Conservation (phyloP, 129 eudicot species). For the Lactuca sativa region DNA sequence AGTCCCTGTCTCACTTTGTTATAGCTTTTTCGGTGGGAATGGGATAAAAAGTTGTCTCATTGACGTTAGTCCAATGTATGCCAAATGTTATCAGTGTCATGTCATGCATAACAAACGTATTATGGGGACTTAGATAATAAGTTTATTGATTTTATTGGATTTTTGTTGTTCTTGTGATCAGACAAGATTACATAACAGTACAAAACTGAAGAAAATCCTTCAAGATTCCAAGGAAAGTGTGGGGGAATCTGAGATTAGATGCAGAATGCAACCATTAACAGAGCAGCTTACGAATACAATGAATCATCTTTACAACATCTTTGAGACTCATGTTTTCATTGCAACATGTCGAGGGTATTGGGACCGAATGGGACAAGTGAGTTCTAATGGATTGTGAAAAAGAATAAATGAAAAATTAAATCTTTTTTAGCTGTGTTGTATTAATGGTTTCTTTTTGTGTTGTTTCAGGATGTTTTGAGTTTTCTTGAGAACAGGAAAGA, state of each 20-base stretch:
- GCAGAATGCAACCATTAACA: slow-evolving; percentile 68
- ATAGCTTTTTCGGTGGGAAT: too few species aligned
- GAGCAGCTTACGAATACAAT: slow-evolving; percentile 69
- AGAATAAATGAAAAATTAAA: background rate
- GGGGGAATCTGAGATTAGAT: slow-evolving; percentile 61
- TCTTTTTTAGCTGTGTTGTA: background rate
- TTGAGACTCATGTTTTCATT: slow-evolving; percentile 69
- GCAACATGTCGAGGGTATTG: slow-evolving; percentile 79
- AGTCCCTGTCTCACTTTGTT: background rate
- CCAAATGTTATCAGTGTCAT: too few species aligned
- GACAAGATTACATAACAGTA: slow-evolving; percentile 65
- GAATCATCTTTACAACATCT: slow-evolving; percentile 59
- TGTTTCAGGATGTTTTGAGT: slow-evolving; percentile 70
- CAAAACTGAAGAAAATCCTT: slow-evolving; percentile 79
- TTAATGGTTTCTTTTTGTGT: background rate
- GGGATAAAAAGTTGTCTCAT: too few species aligned
- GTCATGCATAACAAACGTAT: too few species aligned
- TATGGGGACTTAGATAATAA: background rate
- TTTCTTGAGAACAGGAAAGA: slow-evolving; percentile 82
- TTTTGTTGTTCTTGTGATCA: slow-evolving; percentile 25
- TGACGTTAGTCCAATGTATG: too few species aligned
- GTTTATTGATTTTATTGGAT: background rate
- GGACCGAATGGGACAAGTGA: slow-evolving; percentile 87
- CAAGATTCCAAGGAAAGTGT: slow-evolving; percentile 71
- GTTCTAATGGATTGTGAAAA: slow-evolving; percentile 9